These are phyloP conservation scores for Lindgomyces ingoldianus DNA, from an alignment of 495 filamentous ascomycete species.

Conservation along the genomic window DNA sequence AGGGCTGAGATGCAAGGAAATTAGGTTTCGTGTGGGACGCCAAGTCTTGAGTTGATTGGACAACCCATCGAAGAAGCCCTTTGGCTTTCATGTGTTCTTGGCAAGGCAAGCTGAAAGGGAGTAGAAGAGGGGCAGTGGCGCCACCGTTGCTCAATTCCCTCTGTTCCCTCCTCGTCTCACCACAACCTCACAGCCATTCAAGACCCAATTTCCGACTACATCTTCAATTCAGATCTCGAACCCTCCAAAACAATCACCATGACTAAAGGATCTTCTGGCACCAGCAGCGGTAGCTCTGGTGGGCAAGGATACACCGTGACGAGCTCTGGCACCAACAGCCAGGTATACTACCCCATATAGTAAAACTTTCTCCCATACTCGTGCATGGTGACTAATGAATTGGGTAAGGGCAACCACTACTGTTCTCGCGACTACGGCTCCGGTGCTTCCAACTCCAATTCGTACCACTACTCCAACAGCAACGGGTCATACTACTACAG, in stretches of 20 bases:
- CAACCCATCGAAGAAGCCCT: too few relatives aligned
- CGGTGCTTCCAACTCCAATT: constrained; percentile 50
- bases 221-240: not conserved
- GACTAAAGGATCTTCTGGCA: constrained; percentile 20
- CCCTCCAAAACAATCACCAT: not conserved
- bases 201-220: too few relatives aligned
- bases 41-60: too few relatives aligned
- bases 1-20: too few relatives aligned
- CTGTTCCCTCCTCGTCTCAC: not conserved
- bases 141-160: too few relatives aligned
- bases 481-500: constrained; percentile 63
- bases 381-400: not conserved
- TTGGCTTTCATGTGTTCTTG: too few relatives aligned
- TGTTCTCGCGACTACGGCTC: constrained; percentile 56
- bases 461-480: constrained; percentile 60
- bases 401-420: constrained; percentile 52
- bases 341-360: constrained; percentile 7
- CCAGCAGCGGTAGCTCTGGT: constrained; percentile 11
- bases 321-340: constrained; percentile 31
- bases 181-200: not conserved
- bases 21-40: too few relatives aligned
- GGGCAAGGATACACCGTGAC: constrained; percentile 22
- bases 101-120: too few relatives aligned
- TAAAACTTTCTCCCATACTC: not conserved
- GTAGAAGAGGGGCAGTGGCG: too few relatives aligned